phyloP scores from a whole-genome alignment of 345 rosid genomes.

The Eucalyptus erythrocorys region DNA sequence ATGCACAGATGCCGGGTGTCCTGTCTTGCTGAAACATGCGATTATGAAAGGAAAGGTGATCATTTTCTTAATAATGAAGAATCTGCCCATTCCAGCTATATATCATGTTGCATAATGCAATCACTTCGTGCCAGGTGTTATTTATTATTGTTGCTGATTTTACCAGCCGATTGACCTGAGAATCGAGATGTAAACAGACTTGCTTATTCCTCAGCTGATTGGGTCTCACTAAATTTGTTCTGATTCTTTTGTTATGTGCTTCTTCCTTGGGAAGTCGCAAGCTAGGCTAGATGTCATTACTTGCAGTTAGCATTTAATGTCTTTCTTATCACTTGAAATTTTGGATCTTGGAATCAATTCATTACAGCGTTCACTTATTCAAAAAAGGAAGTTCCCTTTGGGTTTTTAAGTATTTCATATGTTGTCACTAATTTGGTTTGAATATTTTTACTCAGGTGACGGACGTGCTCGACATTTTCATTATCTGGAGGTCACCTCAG shows the following conservation, averaged over 20 bases:
- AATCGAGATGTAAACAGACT: not conserved
- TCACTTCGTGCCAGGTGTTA: not conserved
- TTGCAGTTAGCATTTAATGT: not conserved
- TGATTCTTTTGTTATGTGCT: not conserved
- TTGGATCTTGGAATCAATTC: not conserved
- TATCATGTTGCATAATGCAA: not conserved
- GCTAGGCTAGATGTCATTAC: not conserved
- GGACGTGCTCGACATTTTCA: not conserved
- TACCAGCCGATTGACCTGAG: not conserved
- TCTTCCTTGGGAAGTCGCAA: not conserved
- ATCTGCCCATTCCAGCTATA: not conserved
- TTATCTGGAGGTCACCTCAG: not conserved
- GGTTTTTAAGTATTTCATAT: not conserved
- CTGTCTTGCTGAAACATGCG: not conserved
- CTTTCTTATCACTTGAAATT: not conserved
- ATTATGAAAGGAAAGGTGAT: not conserved
- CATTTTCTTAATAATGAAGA: not conserved
- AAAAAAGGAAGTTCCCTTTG: not conserved
- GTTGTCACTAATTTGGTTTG: not conserved
- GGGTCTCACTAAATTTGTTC: not conserved
- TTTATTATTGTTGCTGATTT: not conserved
- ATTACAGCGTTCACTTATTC: not conserved
- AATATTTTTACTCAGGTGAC: not conserved
- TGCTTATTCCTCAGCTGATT: not conserved
- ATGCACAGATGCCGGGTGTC: not conserved